Base-by-base conservation (phyloP, 2,329 filamentous ascomycete species). In the Fusarium sp. region DNA sequence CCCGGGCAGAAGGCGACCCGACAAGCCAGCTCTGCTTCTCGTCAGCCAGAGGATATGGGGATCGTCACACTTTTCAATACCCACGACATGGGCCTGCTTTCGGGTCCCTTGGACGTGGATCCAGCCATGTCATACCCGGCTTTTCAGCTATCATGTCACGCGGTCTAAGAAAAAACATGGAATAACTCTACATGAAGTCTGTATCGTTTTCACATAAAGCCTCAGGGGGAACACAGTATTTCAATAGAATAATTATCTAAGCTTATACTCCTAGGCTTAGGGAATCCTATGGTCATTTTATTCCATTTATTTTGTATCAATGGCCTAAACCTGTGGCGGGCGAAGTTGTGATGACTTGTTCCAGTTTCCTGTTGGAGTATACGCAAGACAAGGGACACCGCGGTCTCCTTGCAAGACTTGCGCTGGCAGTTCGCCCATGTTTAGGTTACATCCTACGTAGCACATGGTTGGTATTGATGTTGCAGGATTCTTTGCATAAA, bases 401-500 rank as follows among this genome's bases (percentile, higher is more conserved):
- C n/a, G 15, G 6, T 40, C 37, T 40, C 15, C 37, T 40, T 40
- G 37, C 9, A 13, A 40, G 15, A 40, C 37, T 40, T 8, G 13
- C 7, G 7, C 37, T 40, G 15, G 15, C n/a, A 40, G 8, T 15
- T n/a, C 37, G 37, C 31, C 31, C 31, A 51, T 37, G 48, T 37
- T 51, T 23, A 40, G 50, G 18, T 40, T 16, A 30, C 37, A 23
- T 30, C 16, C 23, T 53, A 15, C 10, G 10, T 37, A 52, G 23
- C 48, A 11, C 36, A 27, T 31, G 23, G 30, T 34, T 43, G 15
- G 37, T 30, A 10, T 30, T 12, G 18, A 39, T 56, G 52, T 68
- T 58, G 61, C 43, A 55, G 64, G 50, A 65, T 71, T 73, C 57
- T 74, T 73, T 64, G 62, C 67, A 74, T 65, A 66, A 73, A 73